These are phyloP conservation scores for Astrephomene gubernaculifera DNA, from an alignment of 139 green algal species.

Conservation along the genomic window DNA sequence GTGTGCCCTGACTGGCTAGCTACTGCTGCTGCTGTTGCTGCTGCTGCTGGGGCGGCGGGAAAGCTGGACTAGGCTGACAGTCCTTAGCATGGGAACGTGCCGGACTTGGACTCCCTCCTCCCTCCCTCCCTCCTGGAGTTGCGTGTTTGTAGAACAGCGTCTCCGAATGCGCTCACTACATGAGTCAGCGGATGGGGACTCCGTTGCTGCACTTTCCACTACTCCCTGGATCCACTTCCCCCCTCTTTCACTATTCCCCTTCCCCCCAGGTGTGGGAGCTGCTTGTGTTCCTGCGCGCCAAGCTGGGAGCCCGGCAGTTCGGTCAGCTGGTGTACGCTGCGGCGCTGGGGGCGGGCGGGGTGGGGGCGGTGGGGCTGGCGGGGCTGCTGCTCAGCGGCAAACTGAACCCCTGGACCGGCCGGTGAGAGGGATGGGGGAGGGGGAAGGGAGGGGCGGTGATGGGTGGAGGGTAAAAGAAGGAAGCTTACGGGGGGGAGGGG, in stretches of 20 bases:
- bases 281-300: constrained; percentile 50
- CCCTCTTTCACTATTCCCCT: neutral
- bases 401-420: constrained; percentile 73
- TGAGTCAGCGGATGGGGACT: too few species aligned
- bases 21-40: too few species aligned
- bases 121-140: too few species aligned
- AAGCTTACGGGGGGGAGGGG: neutral
- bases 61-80: too few species aligned
- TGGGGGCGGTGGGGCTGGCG: neutral
- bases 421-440: constrained; percentile 21
- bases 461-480: neutral
- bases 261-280: constrained; percentile 28
- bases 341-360: constrained; percentile 6
- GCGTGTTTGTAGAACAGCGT: too few species aligned
- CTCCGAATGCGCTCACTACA: too few species aligned
- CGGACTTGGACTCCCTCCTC: too few species aligned
- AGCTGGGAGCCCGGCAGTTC: constrained; percentile 42
- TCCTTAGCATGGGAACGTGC: too few species aligned
- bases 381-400: constrained; percentile 49
- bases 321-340: constrained; percentile 20
- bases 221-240: neutral
- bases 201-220: neutral
- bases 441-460: neutral
- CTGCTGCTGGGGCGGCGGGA: too few species aligned
- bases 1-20: neutral